Base-by-base conservation (phyloP, 2,329 filamentous ascomycete genomes). In the Acrodontium crateriforme region DNA sequence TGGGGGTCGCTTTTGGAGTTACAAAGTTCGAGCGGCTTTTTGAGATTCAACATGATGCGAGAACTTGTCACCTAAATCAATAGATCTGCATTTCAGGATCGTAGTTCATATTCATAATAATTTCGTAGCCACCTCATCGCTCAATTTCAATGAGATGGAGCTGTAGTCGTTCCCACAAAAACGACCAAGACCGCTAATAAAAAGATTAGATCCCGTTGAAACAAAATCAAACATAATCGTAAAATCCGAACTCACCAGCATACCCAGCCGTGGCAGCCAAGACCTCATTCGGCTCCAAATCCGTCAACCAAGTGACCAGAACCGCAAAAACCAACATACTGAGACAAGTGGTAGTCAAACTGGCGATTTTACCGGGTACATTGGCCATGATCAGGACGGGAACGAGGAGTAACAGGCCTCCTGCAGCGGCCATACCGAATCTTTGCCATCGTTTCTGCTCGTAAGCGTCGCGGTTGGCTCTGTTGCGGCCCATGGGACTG, bases 341-440 rank as follows among this genome's bases (percentile, higher is more conserved):
- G 6, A 30, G 27, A 2, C 12, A 35, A 5, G 32, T 37, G 6
- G 35, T 35, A 2, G 35, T 29, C 11, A 37, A 23, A 11, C 18
- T 27, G 14, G 21, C 16, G 15, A 27, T 19, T 9, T 24, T 31
- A 13, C 31, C 31, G 3, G 27, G 25, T 4, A 31, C 16, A 6
- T 25, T 22, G 11, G 28, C 25, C 34, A 37, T 37, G 25, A 37
- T 31, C 3, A 37, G 25, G 28, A 37, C 25, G 3, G 31, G 31
- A n/a, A 34, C 22, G 25, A 37, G 15, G 12, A 34, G 16, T 10
- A 29, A 15, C 6, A 37, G 17, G 7, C 34, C 34, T 4, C 34
- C 34, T 15, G 16, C 10, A 14, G 24, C n/a, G 5, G 34, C 23
- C 30, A 36, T 30, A 5, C 12, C 27, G 21, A 30, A 22, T n/a